These are phyloP conservation scores for Theobroma grandiflorum DNA, from an alignment of 441 rosid genomes.

Conservation along the genomic window DNA sequence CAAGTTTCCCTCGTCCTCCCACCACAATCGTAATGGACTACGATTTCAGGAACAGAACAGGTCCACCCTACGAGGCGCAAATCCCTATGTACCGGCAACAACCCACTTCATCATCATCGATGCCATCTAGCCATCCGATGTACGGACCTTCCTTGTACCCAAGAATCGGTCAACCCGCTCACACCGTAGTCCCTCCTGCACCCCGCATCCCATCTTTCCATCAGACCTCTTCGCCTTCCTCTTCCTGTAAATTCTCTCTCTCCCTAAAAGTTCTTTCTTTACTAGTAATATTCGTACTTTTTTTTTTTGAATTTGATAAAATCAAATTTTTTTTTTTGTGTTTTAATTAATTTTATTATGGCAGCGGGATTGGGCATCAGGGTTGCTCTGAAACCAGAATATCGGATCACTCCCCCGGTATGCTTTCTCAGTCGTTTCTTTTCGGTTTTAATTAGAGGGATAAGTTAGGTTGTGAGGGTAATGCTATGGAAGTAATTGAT, in stretches of 20 bases:
- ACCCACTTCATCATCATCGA: conserved; percentile 47
- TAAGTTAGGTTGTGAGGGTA: background rate
- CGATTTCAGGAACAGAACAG: conserved; percentile 68
- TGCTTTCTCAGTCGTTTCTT: background rate
- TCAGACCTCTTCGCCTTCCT: conserved; percentile 49
- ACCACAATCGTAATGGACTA: conserved; percentile 49
- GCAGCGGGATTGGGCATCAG: conserved; percentile 88
- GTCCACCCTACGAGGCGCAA: conserved; percentile 48
- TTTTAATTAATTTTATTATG: conserved; percentile 3
- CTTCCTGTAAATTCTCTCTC: conserved; percentile 54
- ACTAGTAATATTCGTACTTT: background rate
- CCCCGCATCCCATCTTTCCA: conserved; percentile 59
- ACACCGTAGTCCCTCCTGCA: conserved; percentile 44
- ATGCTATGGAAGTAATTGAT: conserved; percentile 17
- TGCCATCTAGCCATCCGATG: conserved; percentile 51
- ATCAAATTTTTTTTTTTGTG: background rate
- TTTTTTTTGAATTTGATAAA: background rate
- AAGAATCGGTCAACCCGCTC: conserved; percentile 64
- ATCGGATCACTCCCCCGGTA: conserved; percentile 89
- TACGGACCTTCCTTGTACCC: conserved; percentile 74
- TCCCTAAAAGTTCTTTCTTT: background rate
- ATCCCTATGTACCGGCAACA: conserved; percentile 49
- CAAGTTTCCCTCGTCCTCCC: background rate
- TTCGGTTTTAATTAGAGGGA: conserved; percentile 9
- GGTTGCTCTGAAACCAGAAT: conserved; percentile 79